Conservation (phyloP, 441 rosid species). For the Theobroma grandiflorum region DNA sequence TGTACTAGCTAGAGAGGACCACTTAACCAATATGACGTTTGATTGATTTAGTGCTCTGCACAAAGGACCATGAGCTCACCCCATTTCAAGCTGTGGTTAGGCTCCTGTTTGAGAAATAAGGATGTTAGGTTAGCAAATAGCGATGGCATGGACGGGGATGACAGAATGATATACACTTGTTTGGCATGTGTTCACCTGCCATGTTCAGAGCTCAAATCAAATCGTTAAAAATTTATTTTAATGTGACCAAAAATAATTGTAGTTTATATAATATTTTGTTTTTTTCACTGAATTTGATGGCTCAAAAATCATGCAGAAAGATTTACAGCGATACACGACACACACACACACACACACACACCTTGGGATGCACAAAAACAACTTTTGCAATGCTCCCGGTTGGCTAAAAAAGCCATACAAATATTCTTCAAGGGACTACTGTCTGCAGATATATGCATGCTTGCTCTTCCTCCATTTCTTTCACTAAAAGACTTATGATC, state of each 20-base stretch:
- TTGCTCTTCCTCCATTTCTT: neutral
- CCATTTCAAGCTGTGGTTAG: neutral
- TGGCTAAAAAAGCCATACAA: constrained; percentile 7
- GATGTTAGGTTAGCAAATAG: neutral
- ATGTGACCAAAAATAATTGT: constrained; percentile 13
- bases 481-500: neutral
- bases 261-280: neutral
- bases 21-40: constrained; percentile 34
- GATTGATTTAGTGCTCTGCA: constrained; percentile 22
- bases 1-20: constrained; percentile 28
- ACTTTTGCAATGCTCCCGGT: constrained; percentile 10
- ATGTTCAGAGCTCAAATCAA: constrained; percentile 23
- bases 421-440: constrained; percentile 25
- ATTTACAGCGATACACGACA: neutral
- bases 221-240: neutral
- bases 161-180: neutral
- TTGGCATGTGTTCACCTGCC: constrained; percentile 17
- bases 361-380: constrained; percentile 29
- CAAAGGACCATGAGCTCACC: constrained; percentile 7
- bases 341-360: neutral
- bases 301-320: constrained; percentile 29
- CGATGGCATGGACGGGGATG: neutral
- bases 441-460: neutral
- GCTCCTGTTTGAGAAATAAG: constrained; percentile 3
- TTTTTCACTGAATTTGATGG: constrained; percentile 33